A percentile compares a stretch with the other conserved stretches of the same genome.
phyloP scores from a whole-genome alignment of 768 basidiomycete species.

The Hemileccinum rubropunctum region DNA sequence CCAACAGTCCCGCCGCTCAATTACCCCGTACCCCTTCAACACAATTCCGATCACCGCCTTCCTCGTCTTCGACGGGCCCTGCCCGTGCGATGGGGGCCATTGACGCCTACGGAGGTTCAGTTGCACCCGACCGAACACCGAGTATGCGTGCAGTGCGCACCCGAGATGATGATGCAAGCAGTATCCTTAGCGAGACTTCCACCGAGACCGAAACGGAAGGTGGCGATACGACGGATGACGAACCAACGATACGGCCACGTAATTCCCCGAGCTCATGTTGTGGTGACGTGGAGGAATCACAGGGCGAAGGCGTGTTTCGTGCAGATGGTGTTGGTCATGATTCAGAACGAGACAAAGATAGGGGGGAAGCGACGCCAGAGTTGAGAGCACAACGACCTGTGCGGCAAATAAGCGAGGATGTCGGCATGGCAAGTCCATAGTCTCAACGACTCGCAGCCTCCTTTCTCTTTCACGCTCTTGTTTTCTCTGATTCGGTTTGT shows the following conservation, averaged over 20 bases:
- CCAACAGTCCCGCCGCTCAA: slow-evolving; percentile 20
- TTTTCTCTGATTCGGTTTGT: slow-evolving; percentile 12
- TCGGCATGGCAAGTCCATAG: slow-evolving; percentile 32
- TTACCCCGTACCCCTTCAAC: slow-evolving; percentile 17
- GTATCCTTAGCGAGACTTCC: slow-evolving; percentile 38
- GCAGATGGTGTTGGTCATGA: slow-evolving; percentile 12
- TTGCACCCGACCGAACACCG: slow-evolving; percentile 34
- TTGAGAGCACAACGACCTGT: slow-evolving; percentile 28
- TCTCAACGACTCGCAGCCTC: background rate
- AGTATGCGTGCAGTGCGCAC: slow-evolving; percentile 22
- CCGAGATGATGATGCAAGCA: slow-evolving; percentile 33
- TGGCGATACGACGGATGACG: slow-evolving; percentile 69
- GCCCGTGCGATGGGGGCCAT: slow-evolving; percentile 53
- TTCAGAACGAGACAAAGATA: slow-evolving; percentile 23
- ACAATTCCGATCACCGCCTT: slow-evolving; percentile 15
- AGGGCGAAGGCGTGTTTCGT: slow-evolving; percentile 30
- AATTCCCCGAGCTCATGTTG: slow-evolving; percentile 39
- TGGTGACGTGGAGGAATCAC: slow-evolving; percentile 36
- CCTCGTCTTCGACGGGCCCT: slow-evolving; percentile 31
- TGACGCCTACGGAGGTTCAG: slow-evolving; percentile 47
- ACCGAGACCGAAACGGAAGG: slow-evolving; percentile 51
- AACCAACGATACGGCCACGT: slow-evolving; percentile 72
- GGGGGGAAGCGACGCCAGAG: slow-evolving; percentile 33
- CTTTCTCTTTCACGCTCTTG: background rate
- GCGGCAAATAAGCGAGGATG: slow-evolving; percentile 30